Conservation (phyloP, 371 early-diverging fungal genomes). For the Vittaforma corneae region DNA sequence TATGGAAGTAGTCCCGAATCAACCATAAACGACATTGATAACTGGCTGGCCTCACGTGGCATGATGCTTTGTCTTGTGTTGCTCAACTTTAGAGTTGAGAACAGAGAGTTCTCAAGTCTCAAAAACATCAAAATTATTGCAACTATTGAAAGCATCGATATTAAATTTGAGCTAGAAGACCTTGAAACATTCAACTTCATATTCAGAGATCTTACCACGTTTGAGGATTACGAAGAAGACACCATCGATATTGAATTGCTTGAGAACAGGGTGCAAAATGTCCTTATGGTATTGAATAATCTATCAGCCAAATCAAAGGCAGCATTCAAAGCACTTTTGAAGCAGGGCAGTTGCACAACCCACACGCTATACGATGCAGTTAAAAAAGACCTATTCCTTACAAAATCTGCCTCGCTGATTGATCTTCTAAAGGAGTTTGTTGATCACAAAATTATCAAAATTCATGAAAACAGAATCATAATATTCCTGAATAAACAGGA, state of each 20-base stretch:
- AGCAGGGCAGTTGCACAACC: background rate
- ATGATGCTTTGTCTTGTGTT: conserved; percentile 30
- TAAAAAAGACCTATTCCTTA: conserved; percentile 34
- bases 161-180: conserved; percentile 29
- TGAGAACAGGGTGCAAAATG: background rate
- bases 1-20: background rate
- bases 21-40: conserved; percentile 33
- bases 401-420: conserved; percentile 8
- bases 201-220: conserved; percentile 55
- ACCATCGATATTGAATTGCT: conserved; percentile 26
- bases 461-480: conserved; percentile 17
- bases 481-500: conserved; percentile 21
- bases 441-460: conserved; percentile 48
- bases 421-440: conserved; percentile 43
- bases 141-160: conserved; percentile 46
- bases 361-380: conserved; percentile 30
- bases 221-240: conserved; percentile 45
- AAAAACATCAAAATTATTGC: conserved; percentile 39
- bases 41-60: conserved; percentile 8
- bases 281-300: conserved; percentile 31
- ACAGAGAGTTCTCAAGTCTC: background rate
- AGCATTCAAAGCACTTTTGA: conserved; percentile 32
- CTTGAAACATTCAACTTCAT: conserved; percentile 48
- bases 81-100: conserved; percentile 40
- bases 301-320: conserved; percentile 35